A percentile compares a stretch with the other conserved stretches of the same genome.
Evolutionary conservation across 768 basidiomycete species (phyloP).

Genomic region (Tylopilus felleus): DNA sequence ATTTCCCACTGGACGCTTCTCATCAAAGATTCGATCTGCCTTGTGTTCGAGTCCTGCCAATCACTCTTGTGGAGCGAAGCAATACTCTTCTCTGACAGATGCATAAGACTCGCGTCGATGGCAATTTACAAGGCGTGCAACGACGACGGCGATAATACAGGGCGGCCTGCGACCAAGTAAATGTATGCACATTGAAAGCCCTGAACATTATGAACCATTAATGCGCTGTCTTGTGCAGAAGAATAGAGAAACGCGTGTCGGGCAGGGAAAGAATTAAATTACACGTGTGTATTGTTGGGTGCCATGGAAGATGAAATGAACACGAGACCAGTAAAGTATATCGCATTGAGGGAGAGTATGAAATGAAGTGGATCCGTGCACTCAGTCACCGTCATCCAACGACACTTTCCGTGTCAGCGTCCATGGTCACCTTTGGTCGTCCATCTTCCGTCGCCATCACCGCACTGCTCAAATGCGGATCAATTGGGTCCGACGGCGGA

Average conservation of each 20-base stretch:
- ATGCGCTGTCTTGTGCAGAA: neutral
- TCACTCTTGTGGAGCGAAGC: too few species aligned
- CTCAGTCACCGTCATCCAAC: constrained; percentile 15
- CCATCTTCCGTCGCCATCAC: constrained; percentile 24
- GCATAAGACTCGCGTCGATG: neutral
- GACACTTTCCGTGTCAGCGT: constrained; percentile 27
- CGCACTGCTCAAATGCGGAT: constrained; percentile 30
- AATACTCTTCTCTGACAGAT: too few species aligned
- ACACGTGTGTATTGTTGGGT: constrained; percentile 11
- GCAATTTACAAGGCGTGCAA: neutral
- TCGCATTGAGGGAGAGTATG: neutral
- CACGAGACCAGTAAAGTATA: neutral
- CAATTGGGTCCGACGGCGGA: constrained; percentile 32
- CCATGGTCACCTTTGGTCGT: constrained; percentile 23
- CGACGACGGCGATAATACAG: constrained; percentile 8
- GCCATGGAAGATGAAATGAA: neutral
- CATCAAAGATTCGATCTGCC: neutral
- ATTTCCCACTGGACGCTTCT: neutral
- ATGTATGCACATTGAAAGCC: neutral
- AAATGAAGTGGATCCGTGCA: neutral
- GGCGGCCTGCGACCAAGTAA: constrained; percentile 7
- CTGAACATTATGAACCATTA: neutral
- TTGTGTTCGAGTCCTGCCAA: neutral
- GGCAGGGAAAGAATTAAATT: constrained; percentile 7
- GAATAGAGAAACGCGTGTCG: neutral